Conservation (phyloP, 208 protist species). For the Leishmania gerbilli region DNA sequence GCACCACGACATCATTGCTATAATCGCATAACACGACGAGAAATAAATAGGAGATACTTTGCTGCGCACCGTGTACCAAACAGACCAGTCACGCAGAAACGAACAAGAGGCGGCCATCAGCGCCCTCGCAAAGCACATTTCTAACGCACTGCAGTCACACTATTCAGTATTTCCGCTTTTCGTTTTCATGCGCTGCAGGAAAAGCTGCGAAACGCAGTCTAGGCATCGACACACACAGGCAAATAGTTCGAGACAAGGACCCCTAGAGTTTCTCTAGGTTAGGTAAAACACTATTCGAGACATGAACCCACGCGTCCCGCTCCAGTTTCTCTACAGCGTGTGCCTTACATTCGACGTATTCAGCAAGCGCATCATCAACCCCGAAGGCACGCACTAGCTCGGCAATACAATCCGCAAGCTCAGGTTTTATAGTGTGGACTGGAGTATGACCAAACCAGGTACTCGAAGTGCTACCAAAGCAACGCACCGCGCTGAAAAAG, state of each 20-base stretch:
- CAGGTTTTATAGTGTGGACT: slow-evolving; percentile 59
- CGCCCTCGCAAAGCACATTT: neutral
- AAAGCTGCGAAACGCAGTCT: neutral
- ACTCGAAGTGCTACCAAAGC: slow-evolving; percentile 16
- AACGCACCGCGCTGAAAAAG: slow-evolving; percentile 24
- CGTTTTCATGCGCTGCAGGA: neutral
- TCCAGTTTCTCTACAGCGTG: slow-evolving; percentile 22
- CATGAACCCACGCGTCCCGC: slow-evolving; percentile 25
- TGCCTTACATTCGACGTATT: slow-evolving; percentile 46
- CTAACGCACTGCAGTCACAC: neutral
- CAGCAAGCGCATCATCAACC: slow-evolving; percentile 64
- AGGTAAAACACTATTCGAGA: neutral
- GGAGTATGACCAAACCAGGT: slow-evolving; percentile 57
- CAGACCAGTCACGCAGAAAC: neutral
- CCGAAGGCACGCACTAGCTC: slow-evolving; percentile 33
- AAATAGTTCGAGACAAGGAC: neutral
- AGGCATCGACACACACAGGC: neutral
- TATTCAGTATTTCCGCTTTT: neutral
- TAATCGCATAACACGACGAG: neutral
- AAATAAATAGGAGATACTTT: too few species aligned
- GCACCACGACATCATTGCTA: neutral
- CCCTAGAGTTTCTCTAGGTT: neutral
- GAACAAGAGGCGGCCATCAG: neutral
- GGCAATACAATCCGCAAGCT: slow-evolving; percentile 38
- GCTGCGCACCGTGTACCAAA: neutral